Evolutionary conservation across 2,329 filamentous ascomycete genomes (phyloP).

Genomic region (Sordariomycetes sp.): DNA sequence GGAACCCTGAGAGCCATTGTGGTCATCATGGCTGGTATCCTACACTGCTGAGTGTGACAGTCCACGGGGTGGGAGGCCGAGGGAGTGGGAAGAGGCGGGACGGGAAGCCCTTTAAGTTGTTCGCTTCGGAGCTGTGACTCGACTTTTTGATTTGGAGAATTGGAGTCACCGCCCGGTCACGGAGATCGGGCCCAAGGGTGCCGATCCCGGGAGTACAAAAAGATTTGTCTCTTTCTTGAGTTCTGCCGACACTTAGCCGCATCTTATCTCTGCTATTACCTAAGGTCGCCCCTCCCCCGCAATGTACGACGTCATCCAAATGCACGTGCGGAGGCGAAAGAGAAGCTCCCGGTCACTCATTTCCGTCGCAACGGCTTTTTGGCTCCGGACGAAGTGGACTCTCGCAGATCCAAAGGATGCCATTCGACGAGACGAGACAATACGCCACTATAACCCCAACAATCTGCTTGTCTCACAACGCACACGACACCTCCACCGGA

Average conservation of each 20-base stretch:
- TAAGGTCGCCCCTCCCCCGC: neutral
- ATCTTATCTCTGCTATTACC: neutral
- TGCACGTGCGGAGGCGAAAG: too few species aligned
- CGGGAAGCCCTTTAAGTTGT: neutral
- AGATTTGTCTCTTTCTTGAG: neutral
- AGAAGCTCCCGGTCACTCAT: too few species aligned
- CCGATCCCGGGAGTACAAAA: neutral
- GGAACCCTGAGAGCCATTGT: conserved; percentile 26
- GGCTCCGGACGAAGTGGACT: too few species aligned
- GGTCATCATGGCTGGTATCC: neutral
- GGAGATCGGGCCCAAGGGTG: neutral
- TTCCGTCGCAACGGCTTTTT: too few species aligned
- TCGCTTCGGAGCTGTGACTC: neutral
- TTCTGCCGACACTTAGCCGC: neutral
- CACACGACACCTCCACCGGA: neutral
- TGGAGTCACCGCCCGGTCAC: neutral
- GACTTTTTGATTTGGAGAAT: neutral
- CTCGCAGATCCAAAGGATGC: too few species aligned
- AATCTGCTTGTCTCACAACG: neutral
- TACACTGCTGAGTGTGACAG: neutral
- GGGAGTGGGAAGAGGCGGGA: neutral
- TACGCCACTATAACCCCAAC: neutral
- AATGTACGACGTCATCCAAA: neutral
- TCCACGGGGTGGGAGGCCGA: neutral
- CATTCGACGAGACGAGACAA: neutral